Conservation (phyloP, 2,329 filamentous ascomycete genomes). For the Tolypocladium tundrense region DNA sequence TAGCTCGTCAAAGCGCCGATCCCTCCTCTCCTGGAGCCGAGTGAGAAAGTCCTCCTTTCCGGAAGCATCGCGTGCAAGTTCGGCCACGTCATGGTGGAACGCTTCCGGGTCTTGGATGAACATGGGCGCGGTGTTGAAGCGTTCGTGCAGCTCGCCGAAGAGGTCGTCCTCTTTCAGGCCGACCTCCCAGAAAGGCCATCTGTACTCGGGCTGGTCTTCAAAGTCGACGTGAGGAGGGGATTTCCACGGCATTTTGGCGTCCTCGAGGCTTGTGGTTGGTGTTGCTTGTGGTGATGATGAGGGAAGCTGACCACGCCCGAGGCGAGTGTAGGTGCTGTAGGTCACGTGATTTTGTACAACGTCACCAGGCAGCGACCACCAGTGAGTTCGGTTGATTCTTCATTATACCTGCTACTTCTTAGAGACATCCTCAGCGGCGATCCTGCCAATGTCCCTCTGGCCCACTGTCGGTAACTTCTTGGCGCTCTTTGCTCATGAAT, state of each 20-base stretch:
- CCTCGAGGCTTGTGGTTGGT: no score
- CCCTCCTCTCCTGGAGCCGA: conserved; percentile 1
- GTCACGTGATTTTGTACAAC: no score
- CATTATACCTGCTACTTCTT: no score
- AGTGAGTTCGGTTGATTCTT: no score
- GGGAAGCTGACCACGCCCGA: no score
- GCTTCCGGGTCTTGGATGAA: conserved; percentile 4
- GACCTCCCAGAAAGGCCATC: neutral
- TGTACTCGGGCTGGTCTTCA: neutral
- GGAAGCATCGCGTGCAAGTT: neutral
- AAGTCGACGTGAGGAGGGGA: neutral
- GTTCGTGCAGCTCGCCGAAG: conserved; percentile 3
- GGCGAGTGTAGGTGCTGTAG: no score
- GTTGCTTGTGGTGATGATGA: no score
- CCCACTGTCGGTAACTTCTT: no score
- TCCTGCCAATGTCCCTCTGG: no score
- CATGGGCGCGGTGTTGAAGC: conserved; percentile 4
- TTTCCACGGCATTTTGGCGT: neutral
- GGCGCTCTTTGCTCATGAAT: no score
- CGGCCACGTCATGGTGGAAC: conserved; percentile 3
- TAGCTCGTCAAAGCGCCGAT: conserved; percentile 1
- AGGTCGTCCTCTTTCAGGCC: conserved; percentile 1
- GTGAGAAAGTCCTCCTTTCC: conserved; percentile 1
- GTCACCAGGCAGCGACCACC: no score
- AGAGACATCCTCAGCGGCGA: no score